These are phyloP conservation scores for Lasiodiplodia sp. DNA, from an alignment of 2,329 filamentous ascomycete genomes.

Conservation along the genomic window DNA sequence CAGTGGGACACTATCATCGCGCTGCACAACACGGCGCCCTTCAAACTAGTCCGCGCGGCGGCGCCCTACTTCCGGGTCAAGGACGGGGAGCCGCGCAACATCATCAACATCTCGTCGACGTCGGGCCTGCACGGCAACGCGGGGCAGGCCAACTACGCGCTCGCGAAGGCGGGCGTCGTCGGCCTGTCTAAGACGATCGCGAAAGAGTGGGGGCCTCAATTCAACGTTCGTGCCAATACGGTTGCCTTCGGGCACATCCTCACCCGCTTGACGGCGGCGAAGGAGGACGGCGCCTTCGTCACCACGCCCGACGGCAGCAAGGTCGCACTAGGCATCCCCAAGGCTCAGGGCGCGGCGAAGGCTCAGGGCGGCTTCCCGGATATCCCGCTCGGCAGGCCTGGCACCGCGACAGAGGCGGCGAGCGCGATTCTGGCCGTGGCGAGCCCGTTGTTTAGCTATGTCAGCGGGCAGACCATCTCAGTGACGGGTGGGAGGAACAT, in stretches of 20 bases:
- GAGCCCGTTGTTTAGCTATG: constrained; percentile 84
- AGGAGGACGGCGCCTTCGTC: constrained; percentile 83
- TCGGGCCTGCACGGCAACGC: constrained; percentile 86
- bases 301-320: constrained; percentile 73
- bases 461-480: constrained; percentile 85
- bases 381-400: constrained; percentile 80
- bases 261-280: constrained; percentile 81
- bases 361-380: constrained; percentile 60
- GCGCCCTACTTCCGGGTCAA: constrained; percentile 88
- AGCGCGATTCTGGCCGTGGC: constrained; percentile 78
- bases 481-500: constrained; percentile 79
- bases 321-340: constrained; percentile 52
- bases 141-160: constrained; percentile 87
- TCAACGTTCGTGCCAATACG: constrained; percentile 83
- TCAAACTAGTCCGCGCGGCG: constrained; percentile 79
- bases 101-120: constrained; percentile 86
- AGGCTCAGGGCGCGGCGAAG: constrained; percentile 48
- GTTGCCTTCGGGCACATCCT: constrained; percentile 84
- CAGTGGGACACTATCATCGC: constrained; percentile 90
- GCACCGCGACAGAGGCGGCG: constrained; percentile 81
- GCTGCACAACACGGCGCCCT: constrained; percentile 84
- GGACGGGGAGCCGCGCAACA: constrained; percentile 77
- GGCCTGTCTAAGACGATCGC: constrained; percentile 89
- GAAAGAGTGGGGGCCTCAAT: constrained; percentile 86
- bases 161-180: constrained; percentile 83